Base-by-base conservation (phyloP, 176 grass and related monocot species). In the Luzula sylvatica region DNA sequence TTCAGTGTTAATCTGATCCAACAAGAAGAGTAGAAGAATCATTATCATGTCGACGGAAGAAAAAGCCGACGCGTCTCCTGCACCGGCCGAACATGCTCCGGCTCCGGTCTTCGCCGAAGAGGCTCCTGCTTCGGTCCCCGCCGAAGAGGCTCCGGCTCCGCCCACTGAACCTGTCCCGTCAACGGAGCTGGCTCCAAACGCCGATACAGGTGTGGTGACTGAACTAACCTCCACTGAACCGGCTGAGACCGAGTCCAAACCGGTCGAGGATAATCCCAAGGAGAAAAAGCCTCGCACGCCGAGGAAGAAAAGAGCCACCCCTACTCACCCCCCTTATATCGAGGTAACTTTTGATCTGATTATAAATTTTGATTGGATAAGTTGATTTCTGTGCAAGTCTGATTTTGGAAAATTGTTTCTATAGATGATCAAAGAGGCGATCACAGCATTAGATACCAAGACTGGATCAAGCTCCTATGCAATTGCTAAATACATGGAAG, bases 351-450 rank as follows among this genome's bases (percentile, higher is more conserved):
- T 44, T 23, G 9, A 28, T 14, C 22, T 38, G 0, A 22, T 60
- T 12, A 40, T 15, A 11, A 27, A 58, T 21, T 30, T 45, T 8
- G n/a, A 12, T 47, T 4, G 29, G 3, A 19, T 26, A 21, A 27
- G 8, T 49, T 1, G n/a, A 5, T 32, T 18, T 64, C 0, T 13
- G 39, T 56, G 12, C 15, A 21, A 59, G 15, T 50, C 17, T 35
- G n/a, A 46, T 26, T 12, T 25, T 7, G 0, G 51, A 8, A 28
- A 19, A 50, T 47, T 14, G 8, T 1, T 23, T 14, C 15, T 42
- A 17, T 73, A 95, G 89, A 95, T 95, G 83, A 88, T 95, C 69
- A 88, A 78, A 72, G 89, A 88, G 28, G 89, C 89, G 46, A 84
- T 95, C 45, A 16, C 72, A 62, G 64, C 80, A 18, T 70, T 71